Conservation (phyloP, 106 monocot species). For the Platanthera zijinensis region DNA sequence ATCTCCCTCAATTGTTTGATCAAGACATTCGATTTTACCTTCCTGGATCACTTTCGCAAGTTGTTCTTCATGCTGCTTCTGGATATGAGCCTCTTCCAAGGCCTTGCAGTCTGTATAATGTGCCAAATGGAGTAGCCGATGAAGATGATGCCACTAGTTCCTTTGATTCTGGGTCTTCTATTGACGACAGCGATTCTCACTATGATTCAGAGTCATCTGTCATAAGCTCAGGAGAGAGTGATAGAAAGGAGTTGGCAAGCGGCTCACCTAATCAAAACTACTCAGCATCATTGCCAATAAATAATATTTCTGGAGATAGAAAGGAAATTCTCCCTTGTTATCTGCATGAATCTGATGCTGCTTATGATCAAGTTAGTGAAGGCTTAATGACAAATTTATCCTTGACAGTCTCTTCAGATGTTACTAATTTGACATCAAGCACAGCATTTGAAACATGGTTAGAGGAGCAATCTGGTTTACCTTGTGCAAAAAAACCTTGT, state of each 20-base stretch:
- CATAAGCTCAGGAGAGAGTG: conserved; percentile 31
- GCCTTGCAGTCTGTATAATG: conserved; percentile 50
- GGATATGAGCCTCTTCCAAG: conserved; percentile 84
- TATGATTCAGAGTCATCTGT: conserved; percentile 45
- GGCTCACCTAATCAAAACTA: conserved; percentile 19
- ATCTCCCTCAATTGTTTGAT: conserved; percentile 5
- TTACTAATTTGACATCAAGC: conserved; percentile 64
- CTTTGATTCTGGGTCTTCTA: neutral
- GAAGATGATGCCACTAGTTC: conserved; percentile 9
- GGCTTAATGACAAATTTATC: conserved; percentile 13
- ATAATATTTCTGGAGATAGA: conserved; percentile 15
- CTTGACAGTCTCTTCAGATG: conserved; percentile 40
- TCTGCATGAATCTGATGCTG: conserved; percentile 32
- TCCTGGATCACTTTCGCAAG: conserved; percentile 87
- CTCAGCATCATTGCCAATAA: neutral
- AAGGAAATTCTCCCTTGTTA: conserved; percentile 21
- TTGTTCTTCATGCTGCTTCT: conserved; percentile 92
- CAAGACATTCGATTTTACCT: conserved; percentile 53
- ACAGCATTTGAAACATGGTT: conserved; percentile 85
- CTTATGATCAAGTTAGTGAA: conserved; percentile 19
- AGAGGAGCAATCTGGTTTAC: conserved; percentile 43
- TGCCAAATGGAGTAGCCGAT: conserved; percentile 13
- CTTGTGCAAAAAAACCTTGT: conserved; percentile 24
- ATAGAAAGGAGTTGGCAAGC: conserved; percentile 13
- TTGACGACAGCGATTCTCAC: conserved; percentile 16